Percentiles rank a stretch among this genome's conserved stretches.
These are phyloP conservation scores for Nakazawaea siamensis DNA, from an alignment of 805 yeast genomes.

Conservation along the genomic window DNA sequence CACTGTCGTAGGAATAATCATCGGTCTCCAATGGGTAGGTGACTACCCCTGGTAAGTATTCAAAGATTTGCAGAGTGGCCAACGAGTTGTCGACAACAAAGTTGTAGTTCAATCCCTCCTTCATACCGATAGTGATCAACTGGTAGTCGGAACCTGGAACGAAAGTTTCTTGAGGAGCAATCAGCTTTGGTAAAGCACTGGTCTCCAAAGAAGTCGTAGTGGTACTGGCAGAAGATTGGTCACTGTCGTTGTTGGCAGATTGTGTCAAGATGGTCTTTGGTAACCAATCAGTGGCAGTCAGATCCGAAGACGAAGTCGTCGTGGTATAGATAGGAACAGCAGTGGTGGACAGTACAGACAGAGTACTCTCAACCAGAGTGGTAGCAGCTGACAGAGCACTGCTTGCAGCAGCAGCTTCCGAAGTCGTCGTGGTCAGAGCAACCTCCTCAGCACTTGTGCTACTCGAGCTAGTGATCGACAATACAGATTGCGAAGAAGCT, in stretches of 20 bases:
- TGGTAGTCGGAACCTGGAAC: slow-evolving; percentile 39
- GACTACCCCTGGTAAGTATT: slow-evolving; percentile 73
- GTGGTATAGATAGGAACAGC: neutral
- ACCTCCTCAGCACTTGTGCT: neutral
- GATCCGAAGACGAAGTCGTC: slow-evolving; percentile 1
- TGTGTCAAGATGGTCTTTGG: slow-evolving; percentile 34
- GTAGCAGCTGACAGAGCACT: slow-evolving; percentile 3
- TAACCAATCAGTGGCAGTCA: slow-evolving; percentile 27
- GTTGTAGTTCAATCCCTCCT: slow-evolving; percentile 71
- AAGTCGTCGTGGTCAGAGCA: neutral
- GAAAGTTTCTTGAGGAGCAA: slow-evolving; percentile 48
- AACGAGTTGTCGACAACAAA: slow-evolving; percentile 67
- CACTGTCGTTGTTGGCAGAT: slow-evolving; percentile 23
- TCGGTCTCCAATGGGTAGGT: slow-evolving; percentile 45
- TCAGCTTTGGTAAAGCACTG: slow-evolving; percentile 65
- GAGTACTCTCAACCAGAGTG: slow-evolving; percentile 5
- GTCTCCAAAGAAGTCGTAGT: slow-evolving; percentile 25
- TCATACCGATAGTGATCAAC: slow-evolving; percentile 71
- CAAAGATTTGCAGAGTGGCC: slow-evolving; percentile 78
- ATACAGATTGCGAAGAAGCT: neutral
- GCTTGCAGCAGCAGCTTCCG: neutral
- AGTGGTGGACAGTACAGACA: slow-evolving; percentile 3
- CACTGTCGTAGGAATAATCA: slow-evolving; percentile 17
- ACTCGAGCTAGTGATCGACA: neutral
- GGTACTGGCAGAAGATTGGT: slow-evolving; percentile 13